A percentile compares a stretch with the other conserved stretches of the same genome.
These are phyloP conservation scores for Luzula sylvatica DNA, from an alignment of 176 grass and related monocot genomes.

Conservation along the genomic window DNA sequence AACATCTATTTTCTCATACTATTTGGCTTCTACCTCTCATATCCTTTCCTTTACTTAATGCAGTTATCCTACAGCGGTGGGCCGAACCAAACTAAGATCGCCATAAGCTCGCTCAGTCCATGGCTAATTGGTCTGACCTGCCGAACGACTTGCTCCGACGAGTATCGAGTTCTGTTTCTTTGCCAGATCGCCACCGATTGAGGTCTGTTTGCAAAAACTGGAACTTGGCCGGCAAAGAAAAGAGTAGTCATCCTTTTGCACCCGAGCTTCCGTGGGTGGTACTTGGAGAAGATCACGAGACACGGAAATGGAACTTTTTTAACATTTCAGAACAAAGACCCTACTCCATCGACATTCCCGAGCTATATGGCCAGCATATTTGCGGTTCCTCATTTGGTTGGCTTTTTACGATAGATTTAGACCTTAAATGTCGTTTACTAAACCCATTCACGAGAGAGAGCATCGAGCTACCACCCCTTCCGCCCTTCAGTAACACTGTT, in stretches of 20 bases:
- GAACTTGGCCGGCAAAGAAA: not conserved
- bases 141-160: not conserved
- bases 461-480: not conserved
- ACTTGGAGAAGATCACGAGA: not conserved
- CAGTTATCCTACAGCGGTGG: too few relatives aligned
- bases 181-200: constrained; percentile 2
- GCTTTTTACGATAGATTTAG: not conserved
- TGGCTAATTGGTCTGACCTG: constrained; percentile 5
- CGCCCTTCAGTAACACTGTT: too few relatives aligned
- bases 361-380: not conserved
- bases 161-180: not conserved
- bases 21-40: too few relatives aligned
- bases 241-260: not conserved
- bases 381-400: constrained; percentile 9
- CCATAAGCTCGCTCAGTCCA: not conserved
- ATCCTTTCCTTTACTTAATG: too few relatives aligned
- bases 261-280: constrained; percentile 5
- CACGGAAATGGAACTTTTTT: constrained; percentile 4
- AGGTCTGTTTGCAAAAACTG: constrained; percentile 9
- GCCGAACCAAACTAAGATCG: too few relatives aligned
- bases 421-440: not conserved
- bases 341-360: constrained; percentile 5
- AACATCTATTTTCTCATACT: too few relatives aligned
- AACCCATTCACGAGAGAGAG: constrained; percentile 4
- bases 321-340: not conserved